Evolutionary conservation across 371 early-diverging fungal species (phyloP).

Genomic region (Entomophthora muscae): DNA sequence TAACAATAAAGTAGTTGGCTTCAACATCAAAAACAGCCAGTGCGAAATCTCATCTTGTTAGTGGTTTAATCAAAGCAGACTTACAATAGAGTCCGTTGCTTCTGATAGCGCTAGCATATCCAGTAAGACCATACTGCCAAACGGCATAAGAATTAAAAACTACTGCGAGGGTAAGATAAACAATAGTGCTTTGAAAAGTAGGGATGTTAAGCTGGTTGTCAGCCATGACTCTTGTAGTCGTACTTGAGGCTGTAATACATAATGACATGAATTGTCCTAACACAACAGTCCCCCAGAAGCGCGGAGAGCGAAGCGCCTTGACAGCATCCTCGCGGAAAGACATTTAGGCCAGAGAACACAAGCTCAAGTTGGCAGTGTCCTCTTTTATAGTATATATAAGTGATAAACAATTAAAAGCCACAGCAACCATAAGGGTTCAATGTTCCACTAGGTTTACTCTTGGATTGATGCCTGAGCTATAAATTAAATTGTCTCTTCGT

Average conservation of each 20-base stretch:
- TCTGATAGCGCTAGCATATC: constrained; percentile 26
- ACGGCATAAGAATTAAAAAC: constrained; percentile 39
- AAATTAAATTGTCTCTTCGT: no score
- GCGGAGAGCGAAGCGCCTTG: not conserved
- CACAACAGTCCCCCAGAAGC: constrained; percentile 18
- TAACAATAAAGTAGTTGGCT: constrained; percentile 60
- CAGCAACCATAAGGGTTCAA: no score
- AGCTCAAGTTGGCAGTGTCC: no score
- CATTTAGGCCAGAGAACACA: not conserved
- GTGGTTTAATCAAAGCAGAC: constrained; percentile 4
- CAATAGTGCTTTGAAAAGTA: constrained; percentile 48
- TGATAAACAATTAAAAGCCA: no score
- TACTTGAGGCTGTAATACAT: constrained; percentile 49
- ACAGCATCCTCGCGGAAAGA: not conserved
- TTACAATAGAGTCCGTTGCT: constrained; percentile 32
- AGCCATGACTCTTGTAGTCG: constrained; percentile 32
- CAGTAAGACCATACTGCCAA: constrained; percentile 27
- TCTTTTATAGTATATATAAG: no score
- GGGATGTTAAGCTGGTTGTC: constrained; percentile 27
- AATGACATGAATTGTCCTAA: constrained; percentile 45
- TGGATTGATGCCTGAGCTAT: no score
- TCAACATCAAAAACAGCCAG: constrained; percentile 51
- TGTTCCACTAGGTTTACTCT: no score
- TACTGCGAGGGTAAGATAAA: constrained; percentile 39
- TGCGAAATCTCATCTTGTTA: not conserved